Evolutionary conservation across 805 yeast species (phyloP).

Genomic region (Lipomyces yamadae): DNA sequence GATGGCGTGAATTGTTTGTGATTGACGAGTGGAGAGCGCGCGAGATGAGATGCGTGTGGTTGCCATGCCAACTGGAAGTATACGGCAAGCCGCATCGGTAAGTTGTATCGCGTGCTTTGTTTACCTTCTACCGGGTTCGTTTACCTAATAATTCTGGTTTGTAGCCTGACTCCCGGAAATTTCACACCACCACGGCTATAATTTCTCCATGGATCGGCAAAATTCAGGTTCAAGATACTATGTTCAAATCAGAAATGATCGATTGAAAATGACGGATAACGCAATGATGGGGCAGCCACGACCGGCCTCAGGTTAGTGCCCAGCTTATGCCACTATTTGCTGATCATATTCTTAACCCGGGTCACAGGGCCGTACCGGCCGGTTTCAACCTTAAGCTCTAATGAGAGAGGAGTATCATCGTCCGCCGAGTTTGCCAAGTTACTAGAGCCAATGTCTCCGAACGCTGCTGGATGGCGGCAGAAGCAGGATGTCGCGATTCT

Average conservation of each 20-base stretch:
- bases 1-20: not conserved
- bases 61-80: not conserved
- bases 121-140: no score
- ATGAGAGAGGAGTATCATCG: constrained; percentile 5
- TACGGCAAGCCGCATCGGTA: no score
- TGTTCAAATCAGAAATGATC: constrained; percentile 3
- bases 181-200: not conserved
- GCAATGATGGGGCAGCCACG: constrained; percentile 19
- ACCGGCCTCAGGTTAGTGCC: constrained; percentile 11
- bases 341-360: not conserved
- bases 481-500: constrained; percentile 3
- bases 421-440: constrained; percentile 5
- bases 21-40: not conserved
- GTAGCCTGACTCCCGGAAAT: no score
- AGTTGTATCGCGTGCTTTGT: no score
- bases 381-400: constrained; percentile 10
- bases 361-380: constrained; percentile 18
- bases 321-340: not conserved
- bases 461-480: constrained; percentile 17
- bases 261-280: constrained; percentile 25
- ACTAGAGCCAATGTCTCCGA: constrained; percentile 34
- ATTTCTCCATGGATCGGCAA: not conserved
- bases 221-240: not conserved
- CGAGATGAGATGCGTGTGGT: not conserved
- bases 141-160: no score